These are phyloP conservation scores for Metroxylon sagu DNA, from an alignment of 176 grass and related monocot species.

Conservation along the genomic window DNA sequence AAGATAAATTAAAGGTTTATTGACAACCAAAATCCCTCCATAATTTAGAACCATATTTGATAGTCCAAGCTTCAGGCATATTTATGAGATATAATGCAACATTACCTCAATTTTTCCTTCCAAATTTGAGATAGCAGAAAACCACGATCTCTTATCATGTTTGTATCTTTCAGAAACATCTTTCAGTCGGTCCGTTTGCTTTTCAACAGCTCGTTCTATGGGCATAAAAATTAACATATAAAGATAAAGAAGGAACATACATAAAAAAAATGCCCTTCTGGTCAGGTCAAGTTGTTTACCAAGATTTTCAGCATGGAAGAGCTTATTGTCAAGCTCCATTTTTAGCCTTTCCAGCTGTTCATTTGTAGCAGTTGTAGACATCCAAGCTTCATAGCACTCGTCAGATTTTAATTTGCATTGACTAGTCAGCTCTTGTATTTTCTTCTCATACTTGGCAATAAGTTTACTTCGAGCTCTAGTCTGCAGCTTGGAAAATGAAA, in stretches of 20 bases:
- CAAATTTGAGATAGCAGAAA: slow-evolving; percentile 53
- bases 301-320: slow-evolving; percentile 48
- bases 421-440: slow-evolving; percentile 71
- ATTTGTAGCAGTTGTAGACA: slow-evolving; percentile 55
- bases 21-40: neutral
- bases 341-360: slow-evolving; percentile 56
- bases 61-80: neutral
- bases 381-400: slow-evolving; percentile 87
- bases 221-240: slow-evolving; percentile 4
- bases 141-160: slow-evolving; percentile 80
- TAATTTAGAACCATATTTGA: neutral
- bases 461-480: slow-evolving; percentile 46
- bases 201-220: slow-evolving; percentile 53
- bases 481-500: slow-evolving; percentile 15
- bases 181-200: slow-evolving; percentile 38
- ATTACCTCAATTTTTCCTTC: slow-evolving; percentile 87
- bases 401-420: slow-evolving; percentile 64
- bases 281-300: slow-evolving; percentile 26
- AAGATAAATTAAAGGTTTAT: neutral
- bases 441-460: slow-evolving; percentile 81
- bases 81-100: slow-evolving; percentile 7
- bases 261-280: too few species aligned
- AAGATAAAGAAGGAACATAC: neutral
- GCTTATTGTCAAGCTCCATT: slow-evolving; percentile 67
- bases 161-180: slow-evolving; percentile 50